Evolutionary conservation across 2,329 filamentous ascomycete genomes (phyloP).

Genomic region (Fusarium coffeatum): DNA sequence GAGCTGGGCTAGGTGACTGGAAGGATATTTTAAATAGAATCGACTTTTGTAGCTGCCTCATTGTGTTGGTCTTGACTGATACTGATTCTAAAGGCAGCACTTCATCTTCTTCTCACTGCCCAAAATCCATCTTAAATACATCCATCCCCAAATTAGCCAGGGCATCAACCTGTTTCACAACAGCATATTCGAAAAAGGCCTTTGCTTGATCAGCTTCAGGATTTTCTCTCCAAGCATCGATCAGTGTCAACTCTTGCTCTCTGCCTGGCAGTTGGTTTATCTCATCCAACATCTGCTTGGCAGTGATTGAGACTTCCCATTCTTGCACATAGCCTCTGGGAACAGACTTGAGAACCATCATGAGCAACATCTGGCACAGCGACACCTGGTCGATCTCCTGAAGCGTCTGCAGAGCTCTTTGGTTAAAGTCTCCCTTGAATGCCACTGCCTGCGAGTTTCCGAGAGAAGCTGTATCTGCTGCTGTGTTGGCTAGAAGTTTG

Average conservation of each 20-base stretch:
- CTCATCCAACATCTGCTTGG: conserved; percentile 61
- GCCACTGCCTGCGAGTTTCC: conserved; percentile 44
- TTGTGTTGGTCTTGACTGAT: not conserved
- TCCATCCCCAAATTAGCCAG: conserved; percentile 60
- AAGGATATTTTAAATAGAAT: not conserved
- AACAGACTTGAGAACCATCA: conserved; percentile 59
- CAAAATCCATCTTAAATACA: conserved; percentile 58
- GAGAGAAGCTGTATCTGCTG: conserved; percentile 52
- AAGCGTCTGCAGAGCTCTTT: conserved; percentile 49
- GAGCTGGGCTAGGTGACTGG: not conserved
- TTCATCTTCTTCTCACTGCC: conserved; percentile 1
- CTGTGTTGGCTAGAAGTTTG: conserved; percentile 64
- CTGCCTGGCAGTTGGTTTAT: conserved; percentile 60
- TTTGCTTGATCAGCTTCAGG: conserved; percentile 54
- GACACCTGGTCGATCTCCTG: conserved; percentile 63
- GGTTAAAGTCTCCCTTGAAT: conserved; percentile 35
- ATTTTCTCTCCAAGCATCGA: conserved; percentile 58
- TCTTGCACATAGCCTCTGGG: conserved; percentile 57
- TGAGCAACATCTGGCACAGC: conserved; percentile 64
- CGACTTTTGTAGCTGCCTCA: not conserved
- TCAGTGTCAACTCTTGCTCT: conserved; percentile 57
- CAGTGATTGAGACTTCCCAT: conserved; percentile 59
- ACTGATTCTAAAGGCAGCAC: not conserved
- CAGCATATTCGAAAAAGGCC: conserved; percentile 63
- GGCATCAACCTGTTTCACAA: conserved; percentile 60